Evolutionary conservation across 176 grass and related monocot genomes (phyloP), one percentile per base, ranked within the genome.

Genomic region (Carex myosuroides): DNA sequence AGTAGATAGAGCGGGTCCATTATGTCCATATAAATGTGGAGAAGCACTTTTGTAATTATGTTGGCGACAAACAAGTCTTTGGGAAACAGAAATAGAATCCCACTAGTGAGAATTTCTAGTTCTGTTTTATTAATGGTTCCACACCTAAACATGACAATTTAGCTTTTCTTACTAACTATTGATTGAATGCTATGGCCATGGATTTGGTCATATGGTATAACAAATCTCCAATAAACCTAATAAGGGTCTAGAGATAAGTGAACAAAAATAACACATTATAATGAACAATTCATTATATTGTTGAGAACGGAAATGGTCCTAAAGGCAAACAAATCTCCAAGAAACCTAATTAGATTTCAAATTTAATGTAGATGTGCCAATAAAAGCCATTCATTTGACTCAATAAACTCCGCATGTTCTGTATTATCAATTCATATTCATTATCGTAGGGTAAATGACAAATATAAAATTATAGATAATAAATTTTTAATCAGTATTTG

Each of bases 1-100:
- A 46, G 68, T 44, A 71, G 68, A 71, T 71, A 71, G 39, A 70
- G 68, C 13, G 66, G 66, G 16, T 69, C 66, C n/a, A n/a, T n/a
- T n/a, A n/a, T n/a, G n/a, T n/a, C n/a, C 66, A 69, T 69, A 69
- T 46, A 71, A 21, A 44, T 44, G 46, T 13, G 8, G 62, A 44
- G 39, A 21, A 37, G 37, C 68, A 71, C 39, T 22, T 71, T 71
- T 71, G 17, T 71, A 44, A 2, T 71, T 71, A 3, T 71, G 39
- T 21, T n/a, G 12, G 39, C 5, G 67, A 71, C 68, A 46, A 71
- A 46, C 8, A 48, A 71, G 39, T 46, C 3, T 13, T 70, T 70
- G 5, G 66, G 66, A 39, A 70, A 42, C 66, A 70, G 33, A 35
- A 70, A 70, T 41, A 6, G 32, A 16, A 39, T 70, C 33, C 57